These are phyloP conservation scores for Aspergillus conjunctus DNA, from an alignment of 495 filamentous ascomycete genomes.

Conservation along the genomic window DNA sequence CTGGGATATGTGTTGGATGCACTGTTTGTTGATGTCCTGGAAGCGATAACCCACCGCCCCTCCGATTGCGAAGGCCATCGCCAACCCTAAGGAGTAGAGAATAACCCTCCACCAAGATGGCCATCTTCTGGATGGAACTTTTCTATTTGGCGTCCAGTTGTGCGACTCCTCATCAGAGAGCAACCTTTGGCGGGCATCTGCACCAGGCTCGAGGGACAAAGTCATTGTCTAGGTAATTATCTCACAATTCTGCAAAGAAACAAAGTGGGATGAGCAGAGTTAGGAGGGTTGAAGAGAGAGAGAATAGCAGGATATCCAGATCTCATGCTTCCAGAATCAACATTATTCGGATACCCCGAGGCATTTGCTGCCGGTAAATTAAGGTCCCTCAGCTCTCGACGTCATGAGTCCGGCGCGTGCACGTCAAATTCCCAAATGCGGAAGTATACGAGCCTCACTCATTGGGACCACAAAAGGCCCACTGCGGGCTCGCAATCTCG, in stretches of 20 bases:
- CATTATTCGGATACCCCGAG: too few species aligned
- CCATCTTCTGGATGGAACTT: not conserved
- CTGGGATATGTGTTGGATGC: not conserved
- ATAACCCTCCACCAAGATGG: not conserved
- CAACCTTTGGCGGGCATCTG: conserved; percentile 23
- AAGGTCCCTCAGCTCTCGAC: not conserved
- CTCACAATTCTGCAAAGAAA: not conserved
- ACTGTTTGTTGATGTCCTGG: not conserved
- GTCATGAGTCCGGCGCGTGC: not conserved
- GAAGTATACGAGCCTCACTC: not conserved
- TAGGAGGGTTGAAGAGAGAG: not conserved
- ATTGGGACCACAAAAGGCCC: not conserved
- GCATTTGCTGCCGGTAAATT: not conserved
- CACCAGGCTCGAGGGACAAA: not conserved
- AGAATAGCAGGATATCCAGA: too few species aligned
- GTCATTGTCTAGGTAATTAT: not conserved
- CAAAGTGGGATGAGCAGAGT: not conserved
- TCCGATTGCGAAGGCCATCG: not conserved
- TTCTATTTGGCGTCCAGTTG: conserved; percentile 4
- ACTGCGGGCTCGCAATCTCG: not conserved
- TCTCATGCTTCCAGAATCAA: too few species aligned
- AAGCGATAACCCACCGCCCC: not conserved
- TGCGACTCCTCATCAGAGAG: conserved; percentile 13
- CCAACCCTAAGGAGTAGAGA: not conserved
- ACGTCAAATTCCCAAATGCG: conserved; percentile 1